These are phyloP conservation scores for Blastocystis sp. DNA, from an alignment of 352 stramenopile genomes.

Conservation along the genomic window DNA sequence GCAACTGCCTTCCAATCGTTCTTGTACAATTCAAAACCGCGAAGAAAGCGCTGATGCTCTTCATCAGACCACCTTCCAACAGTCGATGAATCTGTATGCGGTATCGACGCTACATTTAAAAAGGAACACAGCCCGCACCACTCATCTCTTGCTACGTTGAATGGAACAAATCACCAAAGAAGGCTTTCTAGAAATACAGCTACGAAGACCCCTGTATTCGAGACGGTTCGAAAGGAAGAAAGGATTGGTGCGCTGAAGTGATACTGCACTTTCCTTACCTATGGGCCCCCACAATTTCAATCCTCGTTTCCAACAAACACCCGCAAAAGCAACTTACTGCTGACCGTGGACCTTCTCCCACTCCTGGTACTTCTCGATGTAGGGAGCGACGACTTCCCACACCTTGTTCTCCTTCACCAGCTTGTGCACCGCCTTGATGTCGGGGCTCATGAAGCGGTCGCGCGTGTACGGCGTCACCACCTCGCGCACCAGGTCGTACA, in stretches of 20 bases:
- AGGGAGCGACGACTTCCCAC: constrained; percentile 75
- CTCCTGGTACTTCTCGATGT: constrained; percentile 69
- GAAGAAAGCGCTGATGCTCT: constrained; percentile 20
- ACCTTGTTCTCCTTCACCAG: constrained; percentile 79
- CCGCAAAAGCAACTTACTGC: constrained; percentile 29
- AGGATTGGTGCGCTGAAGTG: too few species aligned
- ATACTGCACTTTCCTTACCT: too few species aligned
- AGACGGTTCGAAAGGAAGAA: too few species aligned
- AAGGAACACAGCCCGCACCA: too few species aligned
- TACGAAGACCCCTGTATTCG: too few species aligned
- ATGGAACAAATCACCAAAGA: too few species aligned
- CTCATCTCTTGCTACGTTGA: too few species aligned
- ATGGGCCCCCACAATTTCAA: background rate
- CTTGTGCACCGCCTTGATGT: constrained; percentile 80
- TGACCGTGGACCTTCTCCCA: constrained; percentile 55
- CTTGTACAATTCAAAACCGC: background rate
- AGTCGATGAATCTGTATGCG: background rate
- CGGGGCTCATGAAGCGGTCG: constrained; percentile 82
- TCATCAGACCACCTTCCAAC: constrained; percentile 1
- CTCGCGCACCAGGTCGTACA: constrained; percentile 78
- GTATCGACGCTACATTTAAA: background rate
- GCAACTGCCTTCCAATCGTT: constrained; percentile 44
- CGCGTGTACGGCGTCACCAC: constrained; percentile 75
- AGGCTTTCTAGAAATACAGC: too few species aligned
- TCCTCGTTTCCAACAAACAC: background rate